These are phyloP conservation scores for Adansonia digitata DNA, from an alignment of 345 rosid genomes.

Conservation along the genomic window DNA sequence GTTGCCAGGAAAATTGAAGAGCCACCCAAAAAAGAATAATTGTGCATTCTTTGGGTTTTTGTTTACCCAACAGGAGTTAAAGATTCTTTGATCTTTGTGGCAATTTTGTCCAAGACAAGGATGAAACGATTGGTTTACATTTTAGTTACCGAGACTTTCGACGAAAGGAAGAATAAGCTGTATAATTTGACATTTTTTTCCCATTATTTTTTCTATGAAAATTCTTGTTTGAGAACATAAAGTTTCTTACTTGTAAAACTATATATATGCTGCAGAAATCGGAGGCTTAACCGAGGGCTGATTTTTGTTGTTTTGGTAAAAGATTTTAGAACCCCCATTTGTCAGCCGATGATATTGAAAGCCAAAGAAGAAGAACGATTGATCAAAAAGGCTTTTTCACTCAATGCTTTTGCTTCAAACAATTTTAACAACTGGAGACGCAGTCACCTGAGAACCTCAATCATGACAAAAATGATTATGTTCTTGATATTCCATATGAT, in stretches of 20 bases:
- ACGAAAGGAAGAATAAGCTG: not conserved
- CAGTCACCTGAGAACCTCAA: not conserved
- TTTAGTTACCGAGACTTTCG: not conserved
- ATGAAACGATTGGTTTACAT: no score
- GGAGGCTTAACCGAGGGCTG: not conserved
- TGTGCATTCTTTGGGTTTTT: not conserved
- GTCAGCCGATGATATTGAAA: not conserved
- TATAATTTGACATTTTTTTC: not conserved
- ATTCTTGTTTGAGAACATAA: not conserved
- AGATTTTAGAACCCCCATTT: not conserved
- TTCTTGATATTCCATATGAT: constrained; percentile 6
- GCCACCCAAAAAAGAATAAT: no score
- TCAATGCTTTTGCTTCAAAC: not conserved
- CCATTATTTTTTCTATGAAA: not conserved
- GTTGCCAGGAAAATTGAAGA: constrained; percentile 7
- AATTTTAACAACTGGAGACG: constrained; percentile 11
- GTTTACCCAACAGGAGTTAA: no score
- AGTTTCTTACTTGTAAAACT: not conserved
- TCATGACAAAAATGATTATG: constrained; percentile 10
- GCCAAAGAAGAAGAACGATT: not conserved
- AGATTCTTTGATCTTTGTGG: not conserved
- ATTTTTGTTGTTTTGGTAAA: constrained; percentile 8
- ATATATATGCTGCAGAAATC: not conserved
- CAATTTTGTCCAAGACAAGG: not conserved
- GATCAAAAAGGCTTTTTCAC: constrained; percentile 4